phyloP scores from a whole-genome alignment of 2,329 filamentous ascomycete species.

The Orbilia blumenaviensis region DNA sequence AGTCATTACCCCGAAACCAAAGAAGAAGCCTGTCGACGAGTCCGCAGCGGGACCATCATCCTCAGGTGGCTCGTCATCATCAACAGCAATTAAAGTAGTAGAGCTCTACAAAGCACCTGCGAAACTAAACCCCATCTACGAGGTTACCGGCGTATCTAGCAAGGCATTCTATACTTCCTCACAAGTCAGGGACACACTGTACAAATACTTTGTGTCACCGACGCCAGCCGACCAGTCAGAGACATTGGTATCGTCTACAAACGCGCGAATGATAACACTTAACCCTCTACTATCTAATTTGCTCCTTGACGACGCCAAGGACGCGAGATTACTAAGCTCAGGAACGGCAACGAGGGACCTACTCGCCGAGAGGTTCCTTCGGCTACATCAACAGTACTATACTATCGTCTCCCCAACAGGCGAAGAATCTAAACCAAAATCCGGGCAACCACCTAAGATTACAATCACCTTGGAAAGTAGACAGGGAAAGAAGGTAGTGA shows the following conservation, averaged over 20 bases:
- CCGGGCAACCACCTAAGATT: constrained; percentile 70
- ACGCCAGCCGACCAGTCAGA: constrained; percentile 60
- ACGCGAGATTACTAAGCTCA: constrained; percentile 67
- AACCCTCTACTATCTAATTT: constrained; percentile 72
- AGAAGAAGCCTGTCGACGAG: constrained; percentile 60
- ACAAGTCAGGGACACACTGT: constrained; percentile 69
- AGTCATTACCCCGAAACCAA: constrained; percentile 64
- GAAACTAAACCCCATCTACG: constrained; percentile 49
- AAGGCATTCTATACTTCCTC: constrained; percentile 69
- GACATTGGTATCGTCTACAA: constrained; percentile 67
- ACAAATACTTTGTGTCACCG: constrained; percentile 67
- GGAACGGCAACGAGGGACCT: constrained; percentile 70
- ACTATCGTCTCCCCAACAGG: constrained; percentile 66
- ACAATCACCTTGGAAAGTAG: constrained; percentile 71
- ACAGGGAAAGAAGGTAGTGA: constrained; percentile 73
- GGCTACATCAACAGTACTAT: constrained; percentile 68
- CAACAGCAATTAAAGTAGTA: constrained; percentile 55
- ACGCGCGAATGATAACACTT: constrained; percentile 70
- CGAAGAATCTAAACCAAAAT: constrained; percentile 68
- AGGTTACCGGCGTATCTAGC: constrained; percentile 55
- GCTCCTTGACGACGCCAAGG: constrained; percentile 67
- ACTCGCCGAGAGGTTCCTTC: constrained; percentile 69
- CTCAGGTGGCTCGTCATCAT: background rate
- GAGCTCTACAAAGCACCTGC: constrained; percentile 56
- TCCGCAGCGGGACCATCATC: constrained; percentile 8